phyloP scores from a whole-genome alignment of 106 monocot genomes.

The Xerophyta viscosa region DNA sequence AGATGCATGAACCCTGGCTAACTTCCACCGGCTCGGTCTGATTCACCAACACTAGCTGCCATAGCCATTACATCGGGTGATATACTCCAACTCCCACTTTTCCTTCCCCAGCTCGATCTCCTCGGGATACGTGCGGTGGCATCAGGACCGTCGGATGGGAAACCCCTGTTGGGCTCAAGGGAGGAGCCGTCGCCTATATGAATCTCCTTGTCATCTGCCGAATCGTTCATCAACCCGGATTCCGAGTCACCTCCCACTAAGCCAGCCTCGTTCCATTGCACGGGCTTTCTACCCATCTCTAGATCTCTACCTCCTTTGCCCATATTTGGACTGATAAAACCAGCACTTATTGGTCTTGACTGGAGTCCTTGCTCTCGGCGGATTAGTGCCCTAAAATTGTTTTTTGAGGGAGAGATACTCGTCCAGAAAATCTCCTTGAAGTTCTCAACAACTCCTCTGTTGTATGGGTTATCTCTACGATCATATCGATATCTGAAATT shows the following conservation, averaged over 20 bases:
- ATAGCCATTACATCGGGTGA: slow-evolving; percentile 13
- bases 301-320: slow-evolving; percentile 51
- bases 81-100: slow-evolving; percentile 36
- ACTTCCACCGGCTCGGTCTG: slow-evolving; percentile 3
- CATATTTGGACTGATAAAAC: slow-evolving; percentile 85
- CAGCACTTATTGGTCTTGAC: slow-evolving; percentile 10
- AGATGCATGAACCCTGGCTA: background rate
- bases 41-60: slow-evolving; percentile 19
- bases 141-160: slow-evolving; percentile 15
- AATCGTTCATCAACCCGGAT: slow-evolving; percentile 12
- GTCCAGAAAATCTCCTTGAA: slow-evolving; percentile 77
- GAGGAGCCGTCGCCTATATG: slow-evolving; percentile 19
- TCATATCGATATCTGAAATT: slow-evolving; percentile 95
- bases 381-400: slow-evolving; percentile 62
- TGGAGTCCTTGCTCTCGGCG: slow-evolving; percentile 18
- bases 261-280: slow-evolving; percentile 48
- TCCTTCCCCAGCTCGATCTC: slow-evolving; percentile 25
- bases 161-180: slow-evolving; percentile 5
- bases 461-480: slow-evolving; percentile 72
- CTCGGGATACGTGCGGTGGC: slow-evolving; percentile 8
- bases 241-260: slow-evolving; percentile 34
- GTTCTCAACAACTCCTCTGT: slow-evolving; percentile 50
- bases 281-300: slow-evolving; percentile 68
- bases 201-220: slow-evolving; percentile 35
- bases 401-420: slow-evolving; percentile 55